Evolutionary conservation across 768 basidiomycete genomes (phyloP), one percentile per base, ranked within the genome.

Genomic region (Psilocybe cubensis): DNA sequence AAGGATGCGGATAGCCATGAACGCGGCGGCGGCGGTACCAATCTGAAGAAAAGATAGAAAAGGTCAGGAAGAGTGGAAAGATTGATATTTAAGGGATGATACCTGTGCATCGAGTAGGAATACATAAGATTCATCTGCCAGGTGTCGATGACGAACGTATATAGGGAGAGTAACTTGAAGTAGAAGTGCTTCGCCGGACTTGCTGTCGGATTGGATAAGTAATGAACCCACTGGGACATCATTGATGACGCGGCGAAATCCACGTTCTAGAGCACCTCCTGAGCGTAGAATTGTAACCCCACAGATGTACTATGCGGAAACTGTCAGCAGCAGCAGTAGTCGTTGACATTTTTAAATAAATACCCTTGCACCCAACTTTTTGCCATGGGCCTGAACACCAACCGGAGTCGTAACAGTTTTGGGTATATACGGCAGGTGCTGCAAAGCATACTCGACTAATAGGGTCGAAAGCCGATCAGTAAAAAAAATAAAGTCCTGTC

Each of bases 1-100:
- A 9, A 98, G 76, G 10, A 96, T 84, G 25, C 96, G 89, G 59
- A 99, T 92, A 0, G 95, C 89, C 96, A 98, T 98, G 71, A 98
- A 91, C 18, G 89, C 88, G 3, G 92, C 86, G 0, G 96, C 95
- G 4, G 89, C 96, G 0, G 96, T 98, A 5, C 93, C 94, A 69
- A 98, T 94, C 88, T 96, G 62, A n/a, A n/a, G n/a, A n/a, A n/a
- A n/a, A n/a, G n/a, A 17, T 31, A 42, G 12, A 14, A 47, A 4
- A 41, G 28, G 38, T 11, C 12, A 52, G 17, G 33, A n/a, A 31
- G 1, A 31, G 6, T 14, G 23, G 20, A 23, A 20, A 14, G 44
- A 52, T n/a, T 40, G 12, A 8, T 8, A 33, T 21, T 44, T 4
- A 23, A 25, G 10, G 24, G 28, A 24, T n/a, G 67, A 17, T 66